phyloP scores from a whole-genome alignment of 495 filamentous ascomycete genomes.

The Thermothielavioides terrestris region DNA sequence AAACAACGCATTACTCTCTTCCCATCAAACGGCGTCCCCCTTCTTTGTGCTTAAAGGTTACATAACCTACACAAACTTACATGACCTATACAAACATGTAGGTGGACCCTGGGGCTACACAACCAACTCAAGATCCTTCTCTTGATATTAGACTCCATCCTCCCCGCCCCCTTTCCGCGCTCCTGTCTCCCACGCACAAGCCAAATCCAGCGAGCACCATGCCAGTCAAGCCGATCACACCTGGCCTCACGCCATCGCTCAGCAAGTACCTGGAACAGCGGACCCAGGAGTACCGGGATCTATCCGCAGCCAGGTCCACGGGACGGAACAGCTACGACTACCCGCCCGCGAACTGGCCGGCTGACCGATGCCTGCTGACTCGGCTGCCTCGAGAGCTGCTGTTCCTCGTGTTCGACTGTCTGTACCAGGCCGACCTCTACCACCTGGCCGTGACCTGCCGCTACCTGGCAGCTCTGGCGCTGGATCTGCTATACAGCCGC shows the following conservation, averaged over 20 bases:
- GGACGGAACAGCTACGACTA: not conserved
- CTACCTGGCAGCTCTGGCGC: not conserved
- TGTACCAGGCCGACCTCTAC: constrained; percentile 16
- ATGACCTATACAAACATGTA: no score
- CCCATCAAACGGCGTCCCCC: no score
- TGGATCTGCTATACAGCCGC: constrained; percentile 5
- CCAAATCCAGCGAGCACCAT: not conserved
- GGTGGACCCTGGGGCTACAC: no score
- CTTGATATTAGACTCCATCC: no score
- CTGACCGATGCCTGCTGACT: constrained; percentile 8
- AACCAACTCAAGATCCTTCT: no score
- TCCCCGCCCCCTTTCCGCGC: no score
- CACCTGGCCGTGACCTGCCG: constrained; percentile 12
- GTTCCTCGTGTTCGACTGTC: not conserved
- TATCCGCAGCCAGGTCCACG: not conserved
- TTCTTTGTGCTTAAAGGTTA: no score
- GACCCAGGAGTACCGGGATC: not conserved
- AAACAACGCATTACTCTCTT: no score
- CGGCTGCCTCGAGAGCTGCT: constrained; percentile 10
- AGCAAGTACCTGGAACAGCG: not conserved
- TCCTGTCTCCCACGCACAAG: not conserved
- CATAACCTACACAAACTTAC: no score
- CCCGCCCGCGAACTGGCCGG: constrained; percentile 4
- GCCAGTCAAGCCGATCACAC: not conserved
- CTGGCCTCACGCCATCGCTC: not conserved